These are phyloP conservation scores for Aspergillus sp. DNA, from an alignment of 2,329 filamentous ascomycete genomes.

Conservation along the genomic window DNA sequence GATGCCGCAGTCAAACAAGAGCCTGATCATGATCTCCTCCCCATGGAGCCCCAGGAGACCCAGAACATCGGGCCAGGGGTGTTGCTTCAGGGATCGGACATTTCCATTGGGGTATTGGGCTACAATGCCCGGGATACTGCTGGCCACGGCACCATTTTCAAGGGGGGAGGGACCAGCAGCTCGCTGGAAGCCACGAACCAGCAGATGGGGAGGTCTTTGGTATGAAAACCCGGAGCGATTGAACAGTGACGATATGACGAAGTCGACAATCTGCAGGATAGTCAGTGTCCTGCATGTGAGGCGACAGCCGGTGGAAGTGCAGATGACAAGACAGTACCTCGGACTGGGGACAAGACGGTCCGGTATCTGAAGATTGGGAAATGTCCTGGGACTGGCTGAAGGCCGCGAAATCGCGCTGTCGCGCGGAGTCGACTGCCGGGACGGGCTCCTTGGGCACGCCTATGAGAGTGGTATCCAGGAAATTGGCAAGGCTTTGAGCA, in stretches of 20 bases:
- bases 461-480: slow-evolving; percentile 64
- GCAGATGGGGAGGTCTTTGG: slow-evolving; percentile 58
- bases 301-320: neutral
- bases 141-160: slow-evolving; percentile 22
- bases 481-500: slow-evolving; percentile 32
- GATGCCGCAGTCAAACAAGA: slow-evolving; percentile 68
- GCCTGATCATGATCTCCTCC: slow-evolving; percentile 65
- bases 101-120: slow-evolving; percentile 59
- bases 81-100: slow-evolving; percentile 56
- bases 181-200: slow-evolving; percentile 74
- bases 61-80: slow-evolving; percentile 68
- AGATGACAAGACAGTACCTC: slow-evolving; percentile 43
- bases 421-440: slow-evolving; percentile 22
- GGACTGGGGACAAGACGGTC: slow-evolving; percentile 47
- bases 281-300: neutral
- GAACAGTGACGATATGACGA: slow-evolving; percentile 69
- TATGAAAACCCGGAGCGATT: slow-evolving; percentile 41
- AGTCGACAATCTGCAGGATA: slow-evolving; percentile 58
- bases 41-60: slow-evolving; percentile 64
- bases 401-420: slow-evolving; percentile 48
- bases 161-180: slow-evolving; percentile 22
- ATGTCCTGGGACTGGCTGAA: slow-evolving; percentile 54
- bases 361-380: slow-evolving; percentile 28
- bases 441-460: slow-evolving; percentile 39
- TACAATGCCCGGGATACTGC: slow-evolving; percentile 56